These are phyloP conservation scores for Aspergillus asperescens DNA, from an alignment of 495 filamentous ascomycete genomes.

Conservation along the genomic window DNA sequence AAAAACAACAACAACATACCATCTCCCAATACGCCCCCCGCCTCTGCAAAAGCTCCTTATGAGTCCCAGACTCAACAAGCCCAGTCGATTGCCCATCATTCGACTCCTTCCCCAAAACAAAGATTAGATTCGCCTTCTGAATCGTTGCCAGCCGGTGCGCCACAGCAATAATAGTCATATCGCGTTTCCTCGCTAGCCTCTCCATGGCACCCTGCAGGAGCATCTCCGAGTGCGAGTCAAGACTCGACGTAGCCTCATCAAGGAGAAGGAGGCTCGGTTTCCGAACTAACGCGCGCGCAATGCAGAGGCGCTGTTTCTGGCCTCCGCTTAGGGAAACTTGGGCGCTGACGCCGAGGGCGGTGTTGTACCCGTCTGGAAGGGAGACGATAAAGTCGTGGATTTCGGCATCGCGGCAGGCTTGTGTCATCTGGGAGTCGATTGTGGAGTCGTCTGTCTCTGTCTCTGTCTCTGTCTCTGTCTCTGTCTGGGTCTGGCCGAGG, in stretches of 20 bases:
- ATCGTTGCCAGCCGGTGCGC: constrained; percentile 70
- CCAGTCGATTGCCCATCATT: constrained; percentile 18
- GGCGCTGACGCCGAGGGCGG: constrained; percentile 27
- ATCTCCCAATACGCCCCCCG: constrained; percentile 34
- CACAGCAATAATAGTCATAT: constrained; percentile 60
- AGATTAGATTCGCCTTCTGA: constrained; percentile 64
- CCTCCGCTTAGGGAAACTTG: constrained; percentile 60
- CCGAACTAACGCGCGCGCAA: constrained; percentile 64
- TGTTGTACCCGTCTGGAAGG: constrained; percentile 42
- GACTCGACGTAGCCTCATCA: constrained; percentile 65
- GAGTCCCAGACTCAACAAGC: constrained; percentile 23
- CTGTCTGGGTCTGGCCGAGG: constrained; percentile 39
- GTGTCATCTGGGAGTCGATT: too few species aligned
- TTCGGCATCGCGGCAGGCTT: constrained; percentile 50
- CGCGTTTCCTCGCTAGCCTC: constrained; percentile 42
- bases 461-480: constrained; percentile 28
- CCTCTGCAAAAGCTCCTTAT: constrained; percentile 23
- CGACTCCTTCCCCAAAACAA: constrained; percentile 53
- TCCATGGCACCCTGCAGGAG: constrained; percentile 62
- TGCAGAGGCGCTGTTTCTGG: constrained; percentile 64
- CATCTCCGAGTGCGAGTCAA: constrained; percentile 64
- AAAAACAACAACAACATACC: constrained; percentile 25
- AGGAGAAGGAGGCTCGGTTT: constrained; percentile 59
- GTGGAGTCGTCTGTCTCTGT: too few species aligned
- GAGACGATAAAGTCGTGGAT: constrained; percentile 56